Evolutionary conservation across 176 grass and related monocot genomes (phyloP), one percentile per base, ranked within the genome.

Genomic region (Triticum monococcum): DNA sequence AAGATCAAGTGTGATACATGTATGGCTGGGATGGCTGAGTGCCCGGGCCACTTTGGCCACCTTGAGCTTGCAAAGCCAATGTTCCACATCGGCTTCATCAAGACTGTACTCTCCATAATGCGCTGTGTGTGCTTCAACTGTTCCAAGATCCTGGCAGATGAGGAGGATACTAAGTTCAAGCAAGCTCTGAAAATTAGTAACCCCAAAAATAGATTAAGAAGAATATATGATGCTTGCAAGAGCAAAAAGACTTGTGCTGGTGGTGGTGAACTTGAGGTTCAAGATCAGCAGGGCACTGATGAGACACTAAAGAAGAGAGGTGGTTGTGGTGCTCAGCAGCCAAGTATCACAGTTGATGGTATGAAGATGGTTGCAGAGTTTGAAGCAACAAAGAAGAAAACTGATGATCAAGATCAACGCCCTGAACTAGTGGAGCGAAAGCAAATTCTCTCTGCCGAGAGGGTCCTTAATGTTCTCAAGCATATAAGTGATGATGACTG

Each of bases 361-460:
- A 98, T 98, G 97, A 98, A 92, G 83, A 98, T 98, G 93, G 92
- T 98, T 80, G 97, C 94, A 41, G 97, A 98, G 78, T 98, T 90
- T 63, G 92, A 98, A 92, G 88, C 86, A 83, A 20, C 90, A 77
- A 98, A 98, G 87, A 98, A 92, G 88, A 98, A 94, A 86, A 84
- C 36, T 70, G 97, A 94, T 85, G 97, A 98, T 81, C 88, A 89
- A 77, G 97, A 98, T 84, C 93, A 98, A 86, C 94, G 96, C 41
- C 97, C 93, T 76, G 94, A 98, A 82, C 97, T 94, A 32, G 90
- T 89, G 75, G 97, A 98, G 63, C 88, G 90, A 50, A 96, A 96
- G 77, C 92, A 98, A 92, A 94, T 94, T 70, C 97, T 98, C 43
- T 94, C 92, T 37, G 97, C 97, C 9, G 94, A 98, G 72, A 91